Evolutionary conservation across 2,329 filamentous ascomycete species (phyloP), one percentile per base, ranked within the genome.

Genomic region (Ceratocystis ficicola): DNA sequence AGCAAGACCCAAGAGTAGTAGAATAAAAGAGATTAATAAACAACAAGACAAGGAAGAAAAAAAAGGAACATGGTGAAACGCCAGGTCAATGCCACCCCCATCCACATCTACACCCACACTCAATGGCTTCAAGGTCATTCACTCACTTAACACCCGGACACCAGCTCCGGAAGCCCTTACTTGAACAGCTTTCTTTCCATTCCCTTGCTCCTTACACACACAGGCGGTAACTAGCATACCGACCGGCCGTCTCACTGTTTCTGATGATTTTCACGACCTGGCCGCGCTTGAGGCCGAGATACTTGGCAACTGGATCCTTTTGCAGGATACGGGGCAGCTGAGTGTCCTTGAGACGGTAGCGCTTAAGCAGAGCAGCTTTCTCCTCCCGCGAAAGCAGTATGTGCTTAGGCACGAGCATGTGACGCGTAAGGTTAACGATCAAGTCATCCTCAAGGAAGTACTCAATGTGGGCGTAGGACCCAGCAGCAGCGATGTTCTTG

Each of bases 261-360:
- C 94, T 83, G 72, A 99, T 96, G 72, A 99, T 99, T 84, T 99
- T 99, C 72, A 99, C 94, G 2, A 99, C 92, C 77, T 96, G 89
- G 2, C 92, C 91, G 73, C 92, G 83, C 79, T 89, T 88, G 74
- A 99, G 79, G 12, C 94, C 94, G 65, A 96, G 79, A 75, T 97
- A 99, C 72, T 88, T 86, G 30, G 94, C 90, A 64, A 99, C 91
- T 2, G 94, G 94, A 75, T 99, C 94, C 70, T 89, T 89, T 70
- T 89, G 84, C 76, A 96, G 84, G 72, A 99, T 96, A 66, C 94
- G 83, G 3, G 94, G 94, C 73, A 99, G 80, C 79, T 99, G 94
- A 8, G 90, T 96, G 81, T 99, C 94, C 84, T 96, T 97, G 75
- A 99, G 78, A 62, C 94, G 85, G 77, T 99, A 99, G 69, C 94